These are phyloP conservation scores for Linnemannia elongata DNA, from an alignment of 192 early-diverging fungal species.

Conservation along the genomic window DNA sequence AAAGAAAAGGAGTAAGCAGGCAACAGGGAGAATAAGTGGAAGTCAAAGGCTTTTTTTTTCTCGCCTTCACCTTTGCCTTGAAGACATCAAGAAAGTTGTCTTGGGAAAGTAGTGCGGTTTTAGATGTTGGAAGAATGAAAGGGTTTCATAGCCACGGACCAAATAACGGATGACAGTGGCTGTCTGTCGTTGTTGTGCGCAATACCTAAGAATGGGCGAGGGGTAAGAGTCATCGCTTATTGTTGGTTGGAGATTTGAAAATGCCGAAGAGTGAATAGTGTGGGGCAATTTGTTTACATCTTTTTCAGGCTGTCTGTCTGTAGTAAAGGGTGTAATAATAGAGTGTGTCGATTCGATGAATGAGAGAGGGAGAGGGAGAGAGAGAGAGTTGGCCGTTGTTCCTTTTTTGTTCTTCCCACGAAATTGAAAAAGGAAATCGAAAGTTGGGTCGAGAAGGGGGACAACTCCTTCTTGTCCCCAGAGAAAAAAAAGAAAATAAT, in stretches of 20 bases:
- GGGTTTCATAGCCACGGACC: not conserved
- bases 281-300: slow-evolving; percentile 6
- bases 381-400: not conserved
- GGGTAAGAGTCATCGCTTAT: not conserved
- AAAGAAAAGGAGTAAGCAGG: not conserved
- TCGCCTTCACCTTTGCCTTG: not conserved
- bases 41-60: not conserved
- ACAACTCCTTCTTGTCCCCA: slow-evolving; percentile 10
- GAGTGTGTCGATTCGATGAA: not conserved
- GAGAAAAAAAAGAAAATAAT: slow-evolving; percentile 10
- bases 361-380: not conserved
- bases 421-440: slow-evolving; percentile 57
- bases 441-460: not conserved
- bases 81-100: not conserved
- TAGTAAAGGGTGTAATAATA: not conserved
- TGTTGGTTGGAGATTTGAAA: not conserved
- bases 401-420: slow-evolving; percentile 46
- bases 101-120: not conserved
- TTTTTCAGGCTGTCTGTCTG: not conserved
- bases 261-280: slow-evolving; percentile 3
- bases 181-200: not conserved
- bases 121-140: not conserved
- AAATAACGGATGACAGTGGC: not conserved
- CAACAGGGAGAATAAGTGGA: not conserved
- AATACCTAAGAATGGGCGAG: not conserved